Conservation (phyloP, 2,329 filamentous ascomycete genomes). For the Botrytis squamosa region DNA sequence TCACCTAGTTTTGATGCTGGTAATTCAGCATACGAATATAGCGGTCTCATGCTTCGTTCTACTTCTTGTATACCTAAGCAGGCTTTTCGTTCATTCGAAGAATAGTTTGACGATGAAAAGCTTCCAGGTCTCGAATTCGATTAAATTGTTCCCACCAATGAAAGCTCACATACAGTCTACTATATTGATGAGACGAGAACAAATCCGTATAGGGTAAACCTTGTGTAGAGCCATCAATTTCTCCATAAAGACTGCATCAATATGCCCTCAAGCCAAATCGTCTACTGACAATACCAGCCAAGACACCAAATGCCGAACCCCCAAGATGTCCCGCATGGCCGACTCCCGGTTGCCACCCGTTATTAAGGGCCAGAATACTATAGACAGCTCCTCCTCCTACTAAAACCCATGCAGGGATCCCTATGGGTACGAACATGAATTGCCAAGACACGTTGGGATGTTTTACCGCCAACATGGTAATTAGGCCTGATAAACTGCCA, state of each 20-base stretch:
- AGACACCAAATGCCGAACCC: constrained; percentile 13
- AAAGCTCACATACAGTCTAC: neutral
- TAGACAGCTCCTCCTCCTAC: neutral
- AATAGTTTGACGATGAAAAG: neutral
- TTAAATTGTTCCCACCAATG: neutral
- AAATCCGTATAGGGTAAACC: neutral
- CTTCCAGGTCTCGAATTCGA: neutral
- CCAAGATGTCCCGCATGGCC: constrained; percentile 19
- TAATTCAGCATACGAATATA: neutral
- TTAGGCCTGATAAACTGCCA: constrained; percentile 9
- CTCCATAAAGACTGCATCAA: neutral
- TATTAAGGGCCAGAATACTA: constrained; percentile 9
- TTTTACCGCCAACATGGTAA: neutral
- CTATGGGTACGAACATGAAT: constrained; percentile 1
- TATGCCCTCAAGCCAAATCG: neutral
- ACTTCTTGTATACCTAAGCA: neutral
- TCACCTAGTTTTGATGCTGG: neutral
- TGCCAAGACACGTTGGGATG: neutral
- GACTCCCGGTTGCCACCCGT: constrained; percentile 2
- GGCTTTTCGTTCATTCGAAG: neutral
- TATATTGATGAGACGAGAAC: neutral
- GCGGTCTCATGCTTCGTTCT: neutral
- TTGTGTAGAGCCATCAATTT: neutral
- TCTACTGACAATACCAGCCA: neutral
- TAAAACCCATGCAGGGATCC: neutral